These are phyloP conservation scores for Alloascoidea hylecoeti DNA, from an alignment of 805 yeast species.

Conservation along the genomic window DNA sequence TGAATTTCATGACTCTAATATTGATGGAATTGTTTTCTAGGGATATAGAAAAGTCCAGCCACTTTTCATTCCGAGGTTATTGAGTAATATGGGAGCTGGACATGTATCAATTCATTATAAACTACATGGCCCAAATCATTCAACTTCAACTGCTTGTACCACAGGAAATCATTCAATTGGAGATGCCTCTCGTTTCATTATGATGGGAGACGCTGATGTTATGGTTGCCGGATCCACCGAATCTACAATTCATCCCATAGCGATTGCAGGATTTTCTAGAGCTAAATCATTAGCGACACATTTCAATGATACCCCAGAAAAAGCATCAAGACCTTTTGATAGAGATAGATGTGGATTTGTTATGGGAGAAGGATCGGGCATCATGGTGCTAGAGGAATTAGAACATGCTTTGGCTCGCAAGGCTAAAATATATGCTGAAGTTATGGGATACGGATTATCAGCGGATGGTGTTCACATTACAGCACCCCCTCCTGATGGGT, in stretches of 20 bases:
- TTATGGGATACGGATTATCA: slow-evolving; percentile 78
- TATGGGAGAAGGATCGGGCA: slow-evolving; percentile 85
- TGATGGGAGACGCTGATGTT: slow-evolving; percentile 67
- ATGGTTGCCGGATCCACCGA: slow-evolving; percentile 96
- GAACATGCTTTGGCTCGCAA: slow-evolving; percentile 62
- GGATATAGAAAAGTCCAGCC: slow-evolving; percentile 74
- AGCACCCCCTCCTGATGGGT: slow-evolving; percentile 72
- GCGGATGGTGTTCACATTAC: slow-evolving; percentile 93
- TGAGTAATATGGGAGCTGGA: slow-evolving; percentile 93
- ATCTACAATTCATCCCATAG: slow-evolving; percentile 71
- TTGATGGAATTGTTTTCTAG: background rate
- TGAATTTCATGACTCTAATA: slow-evolving; percentile 1
- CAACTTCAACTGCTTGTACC: slow-evolving; percentile 92
- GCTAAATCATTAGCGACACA: slow-evolving; percentile 66
- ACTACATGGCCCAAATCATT: slow-evolving; percentile 73
- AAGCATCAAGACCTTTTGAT: slow-evolving; percentile 85
- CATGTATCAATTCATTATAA: slow-evolving; percentile 70
- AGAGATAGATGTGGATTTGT: slow-evolving; percentile 71
- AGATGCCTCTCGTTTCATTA: slow-evolving; percentile 75
- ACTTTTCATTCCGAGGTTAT: slow-evolving; percentile 66
- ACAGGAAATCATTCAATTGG: slow-evolving; percentile 92
- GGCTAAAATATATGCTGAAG: slow-evolving; percentile 61
- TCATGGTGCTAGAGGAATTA: slow-evolving; percentile 60
- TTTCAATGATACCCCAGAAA: slow-evolving; percentile 43
- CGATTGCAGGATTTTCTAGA: slow-evolving; percentile 83